These are phyloP conservation scores for Fusarium setosum DNA, from an alignment of 2,329 filamentous ascomycete genomes.

Conservation along the genomic window DNA sequence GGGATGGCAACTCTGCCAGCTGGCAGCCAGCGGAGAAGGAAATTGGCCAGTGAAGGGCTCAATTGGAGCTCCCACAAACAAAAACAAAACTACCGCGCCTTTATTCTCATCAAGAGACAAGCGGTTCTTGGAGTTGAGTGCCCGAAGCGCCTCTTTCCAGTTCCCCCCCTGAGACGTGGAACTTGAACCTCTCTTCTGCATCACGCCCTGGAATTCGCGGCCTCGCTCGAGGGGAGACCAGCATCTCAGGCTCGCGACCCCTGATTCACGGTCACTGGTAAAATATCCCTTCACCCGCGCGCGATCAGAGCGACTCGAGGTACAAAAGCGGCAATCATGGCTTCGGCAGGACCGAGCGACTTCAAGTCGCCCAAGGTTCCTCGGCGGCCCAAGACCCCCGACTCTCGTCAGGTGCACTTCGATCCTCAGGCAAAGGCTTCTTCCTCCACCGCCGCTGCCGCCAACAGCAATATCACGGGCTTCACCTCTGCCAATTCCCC, in stretches of 20 bases:
- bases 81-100: no score
- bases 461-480: conserved; percentile 13
- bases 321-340: conserved; percentile 36
- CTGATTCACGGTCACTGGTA: conserved; percentile 19
- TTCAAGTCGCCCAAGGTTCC: conserved; percentile 46
- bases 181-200: not conserved
- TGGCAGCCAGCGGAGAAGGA: conserved; percentile 8
- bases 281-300: not conserved
- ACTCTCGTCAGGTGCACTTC: conserved; percentile 49
- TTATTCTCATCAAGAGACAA: no score
- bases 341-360: conserved; percentile 39
- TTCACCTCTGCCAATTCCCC: conserved; percentile 39
- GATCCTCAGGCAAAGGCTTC: conserved; percentile 19
- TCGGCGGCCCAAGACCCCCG: conserved; percentile 42
- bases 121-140: not conserved
- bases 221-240: not conserved
- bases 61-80: not conserved
- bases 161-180: not conserved
- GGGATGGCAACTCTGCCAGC: conserved; percentile 8
- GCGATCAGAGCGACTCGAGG: not conserved
- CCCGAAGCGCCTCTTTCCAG: conserved; percentile 1
- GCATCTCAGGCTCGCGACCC: not conserved
- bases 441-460: not conserved
- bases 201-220: not conserved
- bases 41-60: not conserved